Evolutionary conservation across 371 early-diverging fungal species (phyloP), one percentile per base, ranked within the genome.

Genomic region (Mucor irregularis): DNA sequence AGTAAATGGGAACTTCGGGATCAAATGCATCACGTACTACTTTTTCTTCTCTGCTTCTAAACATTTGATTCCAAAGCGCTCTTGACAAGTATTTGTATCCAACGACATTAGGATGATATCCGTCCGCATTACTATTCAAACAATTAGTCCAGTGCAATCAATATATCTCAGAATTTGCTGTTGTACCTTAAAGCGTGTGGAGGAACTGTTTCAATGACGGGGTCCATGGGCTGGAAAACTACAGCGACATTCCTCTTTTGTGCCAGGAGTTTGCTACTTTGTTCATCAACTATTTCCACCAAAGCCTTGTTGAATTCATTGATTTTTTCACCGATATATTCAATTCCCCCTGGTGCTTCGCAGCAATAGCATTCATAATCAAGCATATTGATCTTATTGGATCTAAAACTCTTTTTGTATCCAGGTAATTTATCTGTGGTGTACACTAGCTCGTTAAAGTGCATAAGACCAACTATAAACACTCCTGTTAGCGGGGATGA

Each of bases 281-380:
- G 10, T 29, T 62, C 51, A 14, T 49, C 40, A 19, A 54, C 51
- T 16, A 49, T 14, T 24, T 40, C 28, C 6, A 19, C 6, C 5
- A 59, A 10, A 2, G 31, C 40, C 17, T 37, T 10, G 5, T 58
- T 58, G 17, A 59, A 52, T 44, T 5, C 9, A 9, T 25, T 26
- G 3, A 59, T 34, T 5, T 22, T 34, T 28, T 50, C 17, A 5
- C 35, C 38, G 9, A 55, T 52, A 19, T 26, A 29, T 6, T 30
- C 26, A 7, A 49, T 7, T 2, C 56, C 51, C 16, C 42, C 45
- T 21, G 62, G 56, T 3, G 25, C 9, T 6, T 45, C 42, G 29
- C 71, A 69, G 16, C 75, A 75, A 21, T 50, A 33, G 37, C 75
- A 71, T 38, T 75, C 75, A 37, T 51, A 62, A 13, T 45, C 14